Evolutionary conservation across 2,329 filamentous ascomycete genomes (phyloP).

Genomic region (Pyrenophora seminiperda): DNA sequence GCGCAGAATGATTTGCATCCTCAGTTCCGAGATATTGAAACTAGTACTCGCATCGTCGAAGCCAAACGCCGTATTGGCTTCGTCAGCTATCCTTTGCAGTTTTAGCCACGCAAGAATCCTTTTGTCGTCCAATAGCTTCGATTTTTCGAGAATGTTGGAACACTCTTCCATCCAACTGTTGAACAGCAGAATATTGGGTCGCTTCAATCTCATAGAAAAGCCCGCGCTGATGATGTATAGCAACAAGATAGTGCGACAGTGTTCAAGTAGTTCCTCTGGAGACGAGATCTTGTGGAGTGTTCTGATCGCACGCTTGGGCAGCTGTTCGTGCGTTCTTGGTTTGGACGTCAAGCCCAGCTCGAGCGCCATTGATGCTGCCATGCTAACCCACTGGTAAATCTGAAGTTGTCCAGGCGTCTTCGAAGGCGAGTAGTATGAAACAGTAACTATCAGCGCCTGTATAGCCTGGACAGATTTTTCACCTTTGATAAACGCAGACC

Average conservation of each 20-base stretch:
- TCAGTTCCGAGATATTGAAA: constrained; percentile 44
- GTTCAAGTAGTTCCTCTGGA: constrained; percentile 42
- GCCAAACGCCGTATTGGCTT: constrained; percentile 45
- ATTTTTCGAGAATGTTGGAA: constrained; percentile 38
- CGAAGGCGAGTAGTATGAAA: constrained; percentile 43
- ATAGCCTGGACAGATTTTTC: constrained; percentile 46
- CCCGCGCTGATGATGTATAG: constrained; percentile 43
- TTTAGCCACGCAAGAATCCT: constrained; percentile 39
- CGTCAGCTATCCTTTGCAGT: constrained; percentile 45
- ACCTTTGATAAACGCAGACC: constrained; percentile 44
- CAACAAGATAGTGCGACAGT: constrained; percentile 42
- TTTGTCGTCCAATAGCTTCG: constrained; percentile 37
- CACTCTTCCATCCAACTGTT: constrained; percentile 49
- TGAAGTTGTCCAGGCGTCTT: constrained; percentile 40
- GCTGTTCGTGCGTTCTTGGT: constrained; percentile 45
- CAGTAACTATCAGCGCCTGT: constrained; percentile 43
- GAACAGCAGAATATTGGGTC: constrained; percentile 42
- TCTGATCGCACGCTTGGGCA: constrained; percentile 42
- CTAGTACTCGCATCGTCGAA: constrained; percentile 47
- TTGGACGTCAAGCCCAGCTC: constrained; percentile 46
- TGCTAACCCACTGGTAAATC: constrained; percentile 44
- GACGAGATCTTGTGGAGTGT: constrained; percentile 44
- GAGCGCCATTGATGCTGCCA: constrained; percentile 45
- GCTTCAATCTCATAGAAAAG: constrained; percentile 41
- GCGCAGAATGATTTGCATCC: constrained; percentile 43